A percentile compares a stretch with the other conserved stretches of the same genome.
phyloP scores from a whole-genome alignment of 2,329 filamentous ascomycete genomes.

The Botryotinia narcissicola region DNA sequence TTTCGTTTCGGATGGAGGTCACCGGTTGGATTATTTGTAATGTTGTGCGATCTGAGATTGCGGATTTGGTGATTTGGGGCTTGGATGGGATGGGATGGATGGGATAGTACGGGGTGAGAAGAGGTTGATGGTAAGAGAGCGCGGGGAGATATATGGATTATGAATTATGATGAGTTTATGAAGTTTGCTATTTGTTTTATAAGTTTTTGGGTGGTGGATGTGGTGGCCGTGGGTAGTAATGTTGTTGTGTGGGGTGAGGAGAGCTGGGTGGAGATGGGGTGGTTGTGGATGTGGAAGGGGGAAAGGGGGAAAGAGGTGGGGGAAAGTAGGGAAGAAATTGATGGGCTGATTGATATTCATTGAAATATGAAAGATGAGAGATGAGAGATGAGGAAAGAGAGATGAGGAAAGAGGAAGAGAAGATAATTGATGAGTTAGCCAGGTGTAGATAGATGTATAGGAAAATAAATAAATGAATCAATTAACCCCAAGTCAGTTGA shows the following conservation, averaged over 20 bases:
- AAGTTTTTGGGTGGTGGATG: not conserved
- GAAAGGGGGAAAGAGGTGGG: too few species aligned
- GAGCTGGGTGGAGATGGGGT: not conserved
- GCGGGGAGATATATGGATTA: not conserved
- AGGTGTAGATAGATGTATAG: too few species aligned
- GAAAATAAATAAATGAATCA: too few species aligned
- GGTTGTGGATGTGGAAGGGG: too few species aligned
- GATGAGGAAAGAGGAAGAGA: too few species aligned
- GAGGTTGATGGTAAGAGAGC: not conserved
- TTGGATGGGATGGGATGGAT: not conserved
- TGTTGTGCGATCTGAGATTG: not conserved
- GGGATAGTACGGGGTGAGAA: not conserved
- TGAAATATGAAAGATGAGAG: too few species aligned
- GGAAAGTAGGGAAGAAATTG: too few species aligned
- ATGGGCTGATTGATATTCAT: too few species aligned
- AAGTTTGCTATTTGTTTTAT: not conserved
- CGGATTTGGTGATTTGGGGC: not conserved
- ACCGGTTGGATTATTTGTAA: not conserved
- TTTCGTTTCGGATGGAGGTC: not conserved
- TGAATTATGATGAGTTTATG: slow-evolving; percentile 12
- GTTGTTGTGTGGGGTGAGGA: not conserved
- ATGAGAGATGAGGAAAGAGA: too few species aligned
- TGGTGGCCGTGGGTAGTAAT: not conserved
- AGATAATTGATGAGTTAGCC: too few species aligned
- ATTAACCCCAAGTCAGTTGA: too few species aligned